A percentile compares a stretch with the other conserved stretches of the same genome.
phyloP scores from a whole-genome alignment of 345 rosid species.

The Salix arbutifolia region DNA sequence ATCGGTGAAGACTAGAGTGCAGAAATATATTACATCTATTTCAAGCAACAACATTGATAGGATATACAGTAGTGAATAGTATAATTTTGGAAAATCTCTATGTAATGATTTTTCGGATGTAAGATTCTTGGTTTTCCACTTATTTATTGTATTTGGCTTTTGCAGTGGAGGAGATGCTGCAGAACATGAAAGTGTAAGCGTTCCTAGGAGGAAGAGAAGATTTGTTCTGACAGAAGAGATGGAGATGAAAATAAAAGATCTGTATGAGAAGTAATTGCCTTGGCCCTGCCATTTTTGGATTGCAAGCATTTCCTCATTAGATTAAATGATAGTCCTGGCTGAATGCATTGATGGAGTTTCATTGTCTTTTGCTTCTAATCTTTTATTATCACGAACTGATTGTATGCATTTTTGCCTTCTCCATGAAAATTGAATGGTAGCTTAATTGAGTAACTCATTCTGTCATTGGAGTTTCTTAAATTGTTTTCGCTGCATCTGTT shows the following conservation, averaged over 20 bases:
- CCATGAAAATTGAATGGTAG: background rate
- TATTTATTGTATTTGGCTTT: constrained; percentile 19
- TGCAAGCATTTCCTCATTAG: background rate
- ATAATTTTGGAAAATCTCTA: constrained; percentile 4
- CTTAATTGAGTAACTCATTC: background rate
- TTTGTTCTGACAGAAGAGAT: constrained; percentile 50
- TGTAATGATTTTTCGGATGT: background rate
- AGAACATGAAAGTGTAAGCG: constrained; percentile 37
- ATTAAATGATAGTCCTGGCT: background rate
- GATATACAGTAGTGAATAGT: constrained; percentile 20
- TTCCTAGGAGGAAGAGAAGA: constrained; percentile 58
- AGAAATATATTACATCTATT: constrained; percentile 14
- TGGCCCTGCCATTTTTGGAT: background rate
- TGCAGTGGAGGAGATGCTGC: constrained; percentile 40
- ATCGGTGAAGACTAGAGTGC: constrained; percentile 3
- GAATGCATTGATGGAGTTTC: background rate
- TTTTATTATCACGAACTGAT: background rate
- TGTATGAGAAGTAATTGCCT: constrained; percentile 58
- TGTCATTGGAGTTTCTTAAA: constrained; percentile 9
- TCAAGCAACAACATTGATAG: constrained; percentile 16
- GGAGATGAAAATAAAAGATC: constrained; percentile 59
- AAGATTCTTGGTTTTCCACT: background rate
- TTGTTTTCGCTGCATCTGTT: constrained; percentile 21
- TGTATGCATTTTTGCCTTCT: constrained; percentile 6
- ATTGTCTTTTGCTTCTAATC: background rate